phyloP scores from a whole-genome alignment of 2,329 filamentous ascomycete genomes.

The Dactylellina leptospora region DNA sequence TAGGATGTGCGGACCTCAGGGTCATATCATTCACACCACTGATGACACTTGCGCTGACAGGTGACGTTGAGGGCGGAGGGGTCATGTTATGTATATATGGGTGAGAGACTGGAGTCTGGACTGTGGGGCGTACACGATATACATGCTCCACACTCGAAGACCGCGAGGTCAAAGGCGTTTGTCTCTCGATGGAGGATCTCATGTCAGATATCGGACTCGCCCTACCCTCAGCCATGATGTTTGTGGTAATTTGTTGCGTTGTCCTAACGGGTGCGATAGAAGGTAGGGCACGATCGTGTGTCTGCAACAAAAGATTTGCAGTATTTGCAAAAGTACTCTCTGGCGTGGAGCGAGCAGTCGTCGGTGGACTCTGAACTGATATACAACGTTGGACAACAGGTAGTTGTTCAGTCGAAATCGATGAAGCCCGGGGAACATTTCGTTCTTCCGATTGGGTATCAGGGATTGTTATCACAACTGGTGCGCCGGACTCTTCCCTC shows the following conservation, averaged over 20 bases:
- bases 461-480: conserved; percentile 44
- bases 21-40: conserved; percentile 8
- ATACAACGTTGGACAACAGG: not conserved
- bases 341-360: conserved; percentile 15
- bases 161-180: not conserved
- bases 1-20: conserved; percentile 27
- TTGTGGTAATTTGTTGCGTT: not conserved
- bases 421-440: not conserved
- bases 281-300: not conserved
- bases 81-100: conserved; percentile 32
- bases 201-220: conserved; percentile 13
- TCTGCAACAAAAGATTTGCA: not conserved
- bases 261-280: not conserved
- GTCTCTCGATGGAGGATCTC: not conserved
- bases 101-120: conserved; percentile 15
- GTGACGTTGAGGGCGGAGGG: conserved; percentile 41
- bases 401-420: not conserved
- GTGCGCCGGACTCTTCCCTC: conserved; percentile 8
- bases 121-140: conserved; percentile 12
- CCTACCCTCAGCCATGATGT: not conserved
- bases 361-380: conserved; percentile 5
- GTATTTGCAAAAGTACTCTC: not conserved
- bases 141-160: conserved; percentile 9
- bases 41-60: conserved; percentile 34
- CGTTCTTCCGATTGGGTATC: conserved; percentile 39